These are phyloP conservation scores for Chalaropsis ovoidea DNA, from an alignment of 2,329 filamentous ascomycete genomes.

Conservation along the genomic window DNA sequence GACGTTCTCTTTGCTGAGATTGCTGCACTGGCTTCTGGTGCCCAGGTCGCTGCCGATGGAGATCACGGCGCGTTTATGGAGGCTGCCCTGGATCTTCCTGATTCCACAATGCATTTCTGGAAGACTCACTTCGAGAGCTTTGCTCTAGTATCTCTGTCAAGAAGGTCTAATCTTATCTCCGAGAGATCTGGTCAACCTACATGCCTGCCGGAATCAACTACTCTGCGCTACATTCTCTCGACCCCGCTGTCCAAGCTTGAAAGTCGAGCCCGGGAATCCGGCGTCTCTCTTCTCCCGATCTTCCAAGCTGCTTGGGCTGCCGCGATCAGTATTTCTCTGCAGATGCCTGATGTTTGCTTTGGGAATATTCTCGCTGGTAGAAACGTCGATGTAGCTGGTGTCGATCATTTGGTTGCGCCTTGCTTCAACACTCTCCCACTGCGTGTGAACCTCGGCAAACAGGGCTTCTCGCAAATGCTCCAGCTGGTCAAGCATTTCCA, in stretches of 20 bases:
- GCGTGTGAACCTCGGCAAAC: conserved; percentile 43
- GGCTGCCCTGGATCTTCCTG: conserved; percentile 42
- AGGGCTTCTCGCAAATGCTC: conserved; percentile 37
- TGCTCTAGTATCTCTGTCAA: conserved; percentile 36
- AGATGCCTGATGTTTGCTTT: conserved; percentile 63
- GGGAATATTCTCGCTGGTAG: conserved; percentile 78
- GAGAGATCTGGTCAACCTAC: conserved; percentile 11
- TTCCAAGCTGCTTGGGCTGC: conserved; percentile 65
- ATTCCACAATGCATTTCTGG: conserved; percentile 57
- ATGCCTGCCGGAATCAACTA: background rate
- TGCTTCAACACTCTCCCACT: conserved; percentile 86
- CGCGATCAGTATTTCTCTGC: conserved; percentile 48
- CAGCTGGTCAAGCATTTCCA: conserved; percentile 54
- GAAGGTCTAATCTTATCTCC: conserved; percentile 22
- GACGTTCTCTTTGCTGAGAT: conserved; percentile 59
- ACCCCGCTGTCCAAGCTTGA: background rate
- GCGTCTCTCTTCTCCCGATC: conserved; percentile 54
- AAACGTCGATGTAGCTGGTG: conserved; percentile 51
- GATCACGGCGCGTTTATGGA: conserved; percentile 55
- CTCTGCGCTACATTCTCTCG: background rate
- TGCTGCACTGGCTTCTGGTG: conserved; percentile 45
- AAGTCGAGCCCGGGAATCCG: conserved; percentile 27
- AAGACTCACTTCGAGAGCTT: conserved; percentile 37
- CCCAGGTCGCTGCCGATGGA: conserved; percentile 40
- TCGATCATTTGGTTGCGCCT: conserved; percentile 69